Evolutionary conservation across 75 land plant genomes (phyloP).

Genomic region (Picea glauca): DNA sequence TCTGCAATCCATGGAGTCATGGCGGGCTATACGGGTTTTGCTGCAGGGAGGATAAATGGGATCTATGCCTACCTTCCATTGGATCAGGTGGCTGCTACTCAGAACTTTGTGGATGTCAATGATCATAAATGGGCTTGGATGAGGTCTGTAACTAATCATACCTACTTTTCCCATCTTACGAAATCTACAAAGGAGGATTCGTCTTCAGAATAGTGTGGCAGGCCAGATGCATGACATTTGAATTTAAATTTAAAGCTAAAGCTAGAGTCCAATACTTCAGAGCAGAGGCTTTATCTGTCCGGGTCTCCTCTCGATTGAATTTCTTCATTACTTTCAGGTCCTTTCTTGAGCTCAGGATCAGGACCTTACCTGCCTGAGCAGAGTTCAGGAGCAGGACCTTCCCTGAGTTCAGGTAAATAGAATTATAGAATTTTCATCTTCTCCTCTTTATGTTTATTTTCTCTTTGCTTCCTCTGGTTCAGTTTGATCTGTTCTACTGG

Average conservation of each 20-base stretch:
- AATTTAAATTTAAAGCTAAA: background rate
- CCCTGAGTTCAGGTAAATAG: no score
- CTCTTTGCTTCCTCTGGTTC: background rate
- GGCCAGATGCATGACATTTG: background rate
- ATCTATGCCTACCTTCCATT: conserved; percentile 67
- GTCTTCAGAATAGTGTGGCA: background rate
- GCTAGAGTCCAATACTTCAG: background rate
- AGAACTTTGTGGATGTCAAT: conserved; percentile 40
- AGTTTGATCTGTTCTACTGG: no score
- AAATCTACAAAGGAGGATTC: background rate
- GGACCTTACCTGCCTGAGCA: no score
- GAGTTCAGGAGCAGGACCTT: no score
- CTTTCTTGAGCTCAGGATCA: background rate
- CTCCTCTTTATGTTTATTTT: background rate
- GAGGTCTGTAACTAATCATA: conserved; percentile 73
- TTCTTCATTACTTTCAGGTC: background rate
- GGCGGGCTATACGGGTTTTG: conserved; percentile 85
- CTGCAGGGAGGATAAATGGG: conserved; percentile 67
- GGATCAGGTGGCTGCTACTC: conserved; percentile 52
- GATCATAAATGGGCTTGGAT: conserved; percentile 91
- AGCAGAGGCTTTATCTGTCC: background rate
- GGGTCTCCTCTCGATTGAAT: background rate
- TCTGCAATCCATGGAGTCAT: conserved; percentile 82
- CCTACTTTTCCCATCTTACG: conserved; percentile 35
- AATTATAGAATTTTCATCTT: background rate